Base-by-base conservation (phyloP, 129 eudicot species). In the Cynara cardunculus region DNA sequence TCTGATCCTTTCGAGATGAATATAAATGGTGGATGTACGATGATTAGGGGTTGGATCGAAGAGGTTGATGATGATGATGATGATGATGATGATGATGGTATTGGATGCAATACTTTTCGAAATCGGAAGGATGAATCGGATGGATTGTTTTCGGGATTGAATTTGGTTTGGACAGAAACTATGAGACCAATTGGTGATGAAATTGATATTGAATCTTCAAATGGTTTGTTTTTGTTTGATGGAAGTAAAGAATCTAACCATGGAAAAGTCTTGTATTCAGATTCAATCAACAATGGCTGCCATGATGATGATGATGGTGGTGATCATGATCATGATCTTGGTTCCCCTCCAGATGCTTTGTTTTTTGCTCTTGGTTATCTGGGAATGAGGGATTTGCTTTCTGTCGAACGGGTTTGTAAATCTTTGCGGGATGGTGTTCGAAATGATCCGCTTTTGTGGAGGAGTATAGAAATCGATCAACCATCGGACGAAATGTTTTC, bases 321-420 rank as follows among this genome's bases (percentile, higher is more conserved):
- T 21, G 72, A 37, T 39, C 79, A 74, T 4, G 7, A 3, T 39
- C 0, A 4, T 53, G 66, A 4, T 76, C 88, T 83, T 84, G 86
- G 87, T 81, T 73, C 64, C n/a, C 88, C 93, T 25, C 89, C 84
- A 12, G 90, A 89, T 81, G 96, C 84, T 76, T 68, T 89, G 61
- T 64, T 79, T 81, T 88, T 68, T 25, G 88, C 89, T 68, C 94
- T 89, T 78, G 78, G 89, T 30, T 84, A 88, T 89, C 81, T 93
- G 70, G 90, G 88, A 25, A 71, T 88, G 79, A 81, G 74, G 82
- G 94, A 93, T 79, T 89, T 91, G 71, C 77, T 93, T 78, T 81
- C 91, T 22, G 88, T 91, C 77, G 97, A 93, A 91, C 61, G 86
- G 64, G 98, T 93, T 66, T 87, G 97, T 82, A 89, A 81, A 80